Base-by-base conservation (phyloP, 495 filamentous ascomycete genomes). In the Xylaria venustula region DNA sequence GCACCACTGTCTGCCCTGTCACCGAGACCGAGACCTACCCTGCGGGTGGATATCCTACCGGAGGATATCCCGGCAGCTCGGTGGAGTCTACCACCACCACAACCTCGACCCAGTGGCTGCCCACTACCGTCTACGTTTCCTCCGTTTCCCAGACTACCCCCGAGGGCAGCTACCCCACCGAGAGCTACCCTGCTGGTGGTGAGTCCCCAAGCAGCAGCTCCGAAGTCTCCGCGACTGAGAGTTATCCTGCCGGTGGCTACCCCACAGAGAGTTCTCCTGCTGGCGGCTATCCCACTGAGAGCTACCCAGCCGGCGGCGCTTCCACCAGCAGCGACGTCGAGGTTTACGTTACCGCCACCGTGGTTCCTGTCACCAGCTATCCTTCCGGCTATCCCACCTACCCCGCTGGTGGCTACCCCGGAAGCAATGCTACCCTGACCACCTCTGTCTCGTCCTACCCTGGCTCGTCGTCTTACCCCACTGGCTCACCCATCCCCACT, bases 1-100 rank as follows among this genome's bases (percentile, higher is more conserved):
- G 66, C 62, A 72, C 69, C 32, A 73, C 70, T 3, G 70, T 72
- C 37, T 73, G 70, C 56, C 65, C 68, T 22, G 64, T 71, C 19
- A 70, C 67, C 17, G 45, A 40, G 56, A 61, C 49, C 11, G 50
- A 54, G 58, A 61, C 58, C 20, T 17, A 50, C 8, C 47, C 47
- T n/a, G 45, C 60, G 20, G 50, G 42, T 15, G 58, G 56, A 6
- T 65, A 62, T 48, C 61, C 66, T 1, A 61, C 60, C 15, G 63
- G n/a, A n/a, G 58, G 56, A 6, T 65, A 62, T 48, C 61, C 66
- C 1, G 58, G 56, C 15, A 60, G 60, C 23, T 63, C 63, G 7
- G 52, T 22, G 5, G 59, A 56, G 59, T 36, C 60, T 28, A 62
- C 60, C 51, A 56, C 60, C 36, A 62, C 60, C 52, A 50, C 37